Percentiles rank a stretch among this genome's conserved stretches.
Evolutionary conservation across 148 eudicot genomes (phyloP).

Genomic region (Rhododendron mucronatum): DNA sequence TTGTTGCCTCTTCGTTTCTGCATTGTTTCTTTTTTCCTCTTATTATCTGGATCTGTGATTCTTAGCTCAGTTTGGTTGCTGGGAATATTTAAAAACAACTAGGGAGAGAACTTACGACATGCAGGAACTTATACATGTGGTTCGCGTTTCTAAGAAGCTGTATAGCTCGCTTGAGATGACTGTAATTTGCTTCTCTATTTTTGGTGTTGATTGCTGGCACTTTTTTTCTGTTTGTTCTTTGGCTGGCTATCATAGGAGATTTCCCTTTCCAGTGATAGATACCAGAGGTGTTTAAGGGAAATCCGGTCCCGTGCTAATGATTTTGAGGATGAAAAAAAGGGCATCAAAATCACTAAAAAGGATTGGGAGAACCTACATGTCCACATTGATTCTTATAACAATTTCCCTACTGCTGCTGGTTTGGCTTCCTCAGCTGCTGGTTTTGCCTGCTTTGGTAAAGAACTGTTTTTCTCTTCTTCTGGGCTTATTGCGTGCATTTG

Average conservation of each 20-base stretch:
- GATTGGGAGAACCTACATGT: constrained; percentile 79
- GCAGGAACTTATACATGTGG: neutral
- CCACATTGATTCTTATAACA: constrained; percentile 85
- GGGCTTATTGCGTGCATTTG: neutral
- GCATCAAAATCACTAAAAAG: constrained; percentile 62
- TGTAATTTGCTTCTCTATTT: neutral
- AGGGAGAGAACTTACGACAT: neutral
- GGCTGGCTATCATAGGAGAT: constrained; percentile 64
- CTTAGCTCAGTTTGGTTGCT: neutral
- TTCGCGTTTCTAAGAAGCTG: neutral
- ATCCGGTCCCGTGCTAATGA: constrained; percentile 72
- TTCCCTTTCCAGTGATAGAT: constrained; percentile 77
- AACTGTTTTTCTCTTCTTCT: neutral
- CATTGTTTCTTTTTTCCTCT: neutral
- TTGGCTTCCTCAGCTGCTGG: constrained; percentile 98
- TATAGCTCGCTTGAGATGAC: neutral
- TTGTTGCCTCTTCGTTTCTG: neutral
- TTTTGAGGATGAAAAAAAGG: constrained; percentile 72
- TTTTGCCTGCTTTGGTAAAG: constrained; percentile 88
- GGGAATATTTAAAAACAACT: neutral
- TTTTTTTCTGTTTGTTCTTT: constrained; percentile 3
- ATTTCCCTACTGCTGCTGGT: constrained; percentile 99
- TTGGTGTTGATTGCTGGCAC: constrained; percentile 11
- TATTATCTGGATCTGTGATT: neutral
- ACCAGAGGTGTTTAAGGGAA: constrained; percentile 79